Base-by-base conservation (phyloP, 2,329 filamentous ascomycete species). In the Coniochaeta sp. region DNA sequence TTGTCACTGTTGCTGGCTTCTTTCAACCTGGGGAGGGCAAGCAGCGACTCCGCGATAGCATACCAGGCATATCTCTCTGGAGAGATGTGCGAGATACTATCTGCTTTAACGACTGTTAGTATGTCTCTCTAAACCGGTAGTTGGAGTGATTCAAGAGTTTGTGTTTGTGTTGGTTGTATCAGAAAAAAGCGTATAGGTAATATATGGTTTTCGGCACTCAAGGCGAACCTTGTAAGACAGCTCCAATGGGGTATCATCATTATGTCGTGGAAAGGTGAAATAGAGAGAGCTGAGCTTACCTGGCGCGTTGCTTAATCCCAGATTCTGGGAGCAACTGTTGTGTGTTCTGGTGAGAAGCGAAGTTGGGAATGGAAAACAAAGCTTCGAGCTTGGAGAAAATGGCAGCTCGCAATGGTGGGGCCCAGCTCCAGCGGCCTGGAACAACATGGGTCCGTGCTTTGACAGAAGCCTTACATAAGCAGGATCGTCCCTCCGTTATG, bases 161-260 rank as follows among this genome's bases (percentile, higher is more conserved):
- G 10, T 48, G 45, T 10, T 18, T 6, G 45, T 18, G n/a, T 49
- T 49, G n/a, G 18, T 32, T n/a, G 47, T 16, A 7, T 49, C 47
- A 49, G 28, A 24, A 33, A 35, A 26, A 28, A 28, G 47, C 47
- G 47, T 49, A 49, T 49, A 49, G 47, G 47, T 49, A 49, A 49
- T 49, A 33, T 49, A 48, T 22, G 47, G 28, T 49, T 35, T 35
- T 49, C 47, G 47, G 22, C 47, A 49, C 20, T 14, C 45, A 26
- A 49, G 47, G 31, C 28, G 20, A 49, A 26, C 47, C 45, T 48
- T 20, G 45, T 48, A 48, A 32, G 47, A 49, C 47, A 49, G 47
- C 47, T 49, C 47, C 47, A 49, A 49, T 48, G 28, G 45, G 28
- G 45, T 48, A 48, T 48, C 45, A 48, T 48, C 45, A 48, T 42